Percentiles rank a stretch among this genome's conserved stretches.
phyloP scores from a whole-genome alignment of 2,329 filamentous ascomycete species.

The Beauveria sp. region DNA sequence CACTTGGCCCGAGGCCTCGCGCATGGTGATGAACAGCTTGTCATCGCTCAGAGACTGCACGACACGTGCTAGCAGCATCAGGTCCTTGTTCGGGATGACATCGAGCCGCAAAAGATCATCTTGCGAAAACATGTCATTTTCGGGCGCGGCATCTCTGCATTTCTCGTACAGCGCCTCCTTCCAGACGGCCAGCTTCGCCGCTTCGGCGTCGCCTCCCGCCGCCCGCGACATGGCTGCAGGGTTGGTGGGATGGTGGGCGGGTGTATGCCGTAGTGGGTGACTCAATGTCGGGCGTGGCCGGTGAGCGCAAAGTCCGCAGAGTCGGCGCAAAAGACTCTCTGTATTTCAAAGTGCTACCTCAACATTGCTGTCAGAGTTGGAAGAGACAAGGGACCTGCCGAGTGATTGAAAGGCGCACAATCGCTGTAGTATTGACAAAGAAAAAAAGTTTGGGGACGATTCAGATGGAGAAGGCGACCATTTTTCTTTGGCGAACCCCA shows the following conservation, averaged over 20 bases:
- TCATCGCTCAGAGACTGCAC: constrained; percentile 53
- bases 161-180: constrained; percentile 51
- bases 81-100: constrained; percentile 49
- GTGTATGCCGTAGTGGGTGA: background rate
- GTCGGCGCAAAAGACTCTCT: constrained; percentile 2
- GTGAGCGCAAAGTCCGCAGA: background rate
- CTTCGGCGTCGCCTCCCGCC: constrained; percentile 24
- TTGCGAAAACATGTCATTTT: constrained; percentile 47
- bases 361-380: background rate
- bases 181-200: constrained; percentile 40
- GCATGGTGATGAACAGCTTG: constrained; percentile 45
- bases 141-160: constrained; percentile 41
- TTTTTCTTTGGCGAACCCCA: constrained; percentile 10
- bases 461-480: constrained; percentile 2
- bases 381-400: background rate
- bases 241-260: constrained; percentile 6
- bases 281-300: background rate
- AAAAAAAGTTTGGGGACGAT: constrained; percentile 12
- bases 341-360: background rate
- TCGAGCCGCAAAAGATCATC: constrained; percentile 49
- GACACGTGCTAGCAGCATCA: constrained; percentile 45
- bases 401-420: background rate
- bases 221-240: constrained; percentile 11
- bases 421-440: background rate
- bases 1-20: constrained; percentile 31